These are phyloP conservation scores for Zychaea mexicana DNA, from an alignment of 371 early-diverging fungal species.

Conservation along the genomic window DNA sequence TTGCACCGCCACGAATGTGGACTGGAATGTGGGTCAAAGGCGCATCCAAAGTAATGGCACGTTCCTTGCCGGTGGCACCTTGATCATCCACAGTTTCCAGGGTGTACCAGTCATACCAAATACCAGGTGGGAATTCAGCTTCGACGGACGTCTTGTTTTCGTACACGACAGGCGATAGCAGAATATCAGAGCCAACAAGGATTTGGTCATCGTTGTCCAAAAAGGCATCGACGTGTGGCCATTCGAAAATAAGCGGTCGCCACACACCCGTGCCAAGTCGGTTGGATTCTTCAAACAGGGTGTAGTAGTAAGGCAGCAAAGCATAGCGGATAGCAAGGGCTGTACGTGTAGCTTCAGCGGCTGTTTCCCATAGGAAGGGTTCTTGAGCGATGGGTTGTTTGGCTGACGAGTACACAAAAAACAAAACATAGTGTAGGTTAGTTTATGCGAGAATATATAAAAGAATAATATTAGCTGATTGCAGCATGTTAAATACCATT, in stretches of 20 bases:
- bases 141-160: conserved; percentile 41
- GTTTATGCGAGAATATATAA: too few species aligned
- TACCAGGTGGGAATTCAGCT: conserved; percentile 56
- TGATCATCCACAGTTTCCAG: conserved; percentile 13
- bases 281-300: conserved; percentile 61
- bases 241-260: conserved; percentile 44
- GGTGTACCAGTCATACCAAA: conserved; percentile 59
- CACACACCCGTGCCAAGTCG: conserved; percentile 46
- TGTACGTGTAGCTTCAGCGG: conserved; percentile 48
- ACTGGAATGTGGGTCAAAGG: conserved; percentile 51
- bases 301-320: conserved; percentile 70
- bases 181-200: conserved; percentile 44
- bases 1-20: conserved; percentile 51
- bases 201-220: conserved; percentile 34
- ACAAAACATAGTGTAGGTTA: not conserved
- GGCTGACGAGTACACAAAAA: not conserved
- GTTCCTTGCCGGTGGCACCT: not conserved
- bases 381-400: conserved; percentile 39
- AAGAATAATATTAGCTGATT: not conserved
- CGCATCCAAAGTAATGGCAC: conserved; percentile 34
- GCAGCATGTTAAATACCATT: conserved; percentile 29
- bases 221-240: conserved; percentile 23
- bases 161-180: conserved; percentile 60
- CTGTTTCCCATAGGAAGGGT: conserved; percentile 55
- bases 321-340: conserved; percentile 64